Percentiles rank a stretch among this genome's conserved stretches.
Conservation (phyloP, 345 rosid species). For the Eucalyptus dawsonii region DNA sequence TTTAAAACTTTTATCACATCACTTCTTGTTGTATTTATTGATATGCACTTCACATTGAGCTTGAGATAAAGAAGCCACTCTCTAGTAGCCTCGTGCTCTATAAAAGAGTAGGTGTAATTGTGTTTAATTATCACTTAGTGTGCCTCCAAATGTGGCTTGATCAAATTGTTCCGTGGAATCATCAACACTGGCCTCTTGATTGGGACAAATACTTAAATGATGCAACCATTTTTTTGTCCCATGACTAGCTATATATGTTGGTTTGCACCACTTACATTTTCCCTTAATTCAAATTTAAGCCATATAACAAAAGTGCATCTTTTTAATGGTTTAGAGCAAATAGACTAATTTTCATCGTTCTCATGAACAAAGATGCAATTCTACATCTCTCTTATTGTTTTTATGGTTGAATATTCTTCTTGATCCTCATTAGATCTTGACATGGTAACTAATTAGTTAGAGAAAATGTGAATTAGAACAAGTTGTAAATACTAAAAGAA, state of each 20-base stretch:
- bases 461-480: too few species aligned
- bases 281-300: fast-evolving
- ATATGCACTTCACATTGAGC: background rate
- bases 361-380: background rate
- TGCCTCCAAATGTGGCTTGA: background rate
- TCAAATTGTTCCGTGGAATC: background rate
- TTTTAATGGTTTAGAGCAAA: background rate
- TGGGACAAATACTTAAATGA: background rate
- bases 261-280: background rate
- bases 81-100: background rate
- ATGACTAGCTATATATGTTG: background rate
- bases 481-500: too few species aligned
- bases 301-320: background rate
- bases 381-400: background rate
- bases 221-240: background rate
- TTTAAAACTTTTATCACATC: background rate
- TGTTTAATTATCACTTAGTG: background rate
- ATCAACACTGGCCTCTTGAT: background rate
- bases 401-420: background rate
- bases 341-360: background rate
- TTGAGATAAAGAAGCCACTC: background rate
- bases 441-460: too few species aligned
- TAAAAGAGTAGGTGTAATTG: background rate
- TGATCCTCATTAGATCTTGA: too few species aligned
- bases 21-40: background rate